Evolutionary conservation across 805 yeast species (phyloP).

Genomic region (Hagleromyces aurorensis): DNA sequence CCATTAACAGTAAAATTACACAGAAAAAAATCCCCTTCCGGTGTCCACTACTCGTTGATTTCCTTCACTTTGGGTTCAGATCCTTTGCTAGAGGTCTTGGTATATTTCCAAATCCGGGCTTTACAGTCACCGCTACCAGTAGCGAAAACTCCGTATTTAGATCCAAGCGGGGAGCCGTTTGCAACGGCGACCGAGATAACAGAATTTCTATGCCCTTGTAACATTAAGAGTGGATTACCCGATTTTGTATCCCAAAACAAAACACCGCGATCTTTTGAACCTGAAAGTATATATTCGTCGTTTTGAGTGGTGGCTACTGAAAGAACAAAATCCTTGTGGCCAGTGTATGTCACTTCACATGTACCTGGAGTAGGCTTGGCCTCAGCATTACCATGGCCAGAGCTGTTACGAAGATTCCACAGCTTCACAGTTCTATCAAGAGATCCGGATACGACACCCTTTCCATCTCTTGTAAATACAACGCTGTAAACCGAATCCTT

Average conservation of each 20-base stretch:
- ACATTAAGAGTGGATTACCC: conserved; percentile 88
- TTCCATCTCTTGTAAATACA: conserved; percentile 85
- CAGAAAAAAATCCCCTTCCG: no score
- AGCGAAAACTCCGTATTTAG: conserved; percentile 71
- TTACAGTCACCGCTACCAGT: conserved; percentile 97
- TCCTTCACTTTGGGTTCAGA: conserved; percentile 14
- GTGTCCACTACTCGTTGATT: conserved; percentile 14
- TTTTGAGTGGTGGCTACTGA: conserved; percentile 93
- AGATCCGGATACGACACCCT: conserved; percentile 89
- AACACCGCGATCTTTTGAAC: conserved; percentile 95
- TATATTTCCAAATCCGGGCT: conserved; percentile 94
- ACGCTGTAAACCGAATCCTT: conserved; percentile 94
- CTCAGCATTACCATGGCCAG: conserved; percentile 33
- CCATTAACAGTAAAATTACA: no score
- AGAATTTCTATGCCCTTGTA: conserved; percentile 94
- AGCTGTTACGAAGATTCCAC: conserved; percentile 73
- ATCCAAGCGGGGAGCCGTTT: conserved; percentile 58
- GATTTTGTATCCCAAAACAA: conserved; percentile 91
- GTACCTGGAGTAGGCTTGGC: conserved; percentile 39
- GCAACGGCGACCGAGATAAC: conserved; percentile 92
- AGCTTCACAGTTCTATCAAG: conserved; percentile 92
- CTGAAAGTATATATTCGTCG: conserved; percentile 82
- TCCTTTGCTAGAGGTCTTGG: conserved; percentile 8
- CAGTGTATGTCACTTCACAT: conserved; percentile 88
- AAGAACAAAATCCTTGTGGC: conserved; percentile 93